A percentile compares a stretch with the other conserved stretches of the same genome.
phyloP scores from a whole-genome alignment of 139 green algal genomes.

The Picochlorum sp. region DNA sequence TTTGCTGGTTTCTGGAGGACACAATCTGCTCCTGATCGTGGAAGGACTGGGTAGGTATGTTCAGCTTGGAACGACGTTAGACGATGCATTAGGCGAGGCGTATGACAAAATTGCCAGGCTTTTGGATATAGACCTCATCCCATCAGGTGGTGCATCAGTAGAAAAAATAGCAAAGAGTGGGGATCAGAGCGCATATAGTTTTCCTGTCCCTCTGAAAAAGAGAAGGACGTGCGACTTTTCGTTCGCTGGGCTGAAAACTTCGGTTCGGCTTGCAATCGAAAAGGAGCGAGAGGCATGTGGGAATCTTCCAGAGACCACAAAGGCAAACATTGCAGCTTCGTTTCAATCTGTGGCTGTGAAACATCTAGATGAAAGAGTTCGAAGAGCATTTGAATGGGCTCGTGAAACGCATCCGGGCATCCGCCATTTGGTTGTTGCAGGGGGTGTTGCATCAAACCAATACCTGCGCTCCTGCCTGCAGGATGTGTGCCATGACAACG shows the following conservation, averaged over 20 bases:
- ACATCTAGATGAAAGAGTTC: slow-evolving; percentile 72
- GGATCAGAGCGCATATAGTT: slow-evolving; percentile 46
- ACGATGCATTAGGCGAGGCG: slow-evolving; percentile 65
- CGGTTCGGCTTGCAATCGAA: slow-evolving; percentile 57
- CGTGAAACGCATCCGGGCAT: slow-evolving; percentile 36
- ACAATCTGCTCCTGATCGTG: slow-evolving; percentile 91
- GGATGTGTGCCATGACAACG: slow-evolving; percentile 37
- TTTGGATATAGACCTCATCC: slow-evolving; percentile 70
- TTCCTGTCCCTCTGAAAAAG: slow-evolving; percentile 67
- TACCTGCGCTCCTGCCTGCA: slow-evolving; percentile 50
- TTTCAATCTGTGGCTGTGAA: slow-evolving; percentile 83
- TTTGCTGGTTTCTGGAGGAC: slow-evolving; percentile 84
- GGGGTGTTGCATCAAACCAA: slow-evolving; percentile 86
- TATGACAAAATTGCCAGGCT: slow-evolving; percentile 91
- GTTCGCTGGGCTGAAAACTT: slow-evolving; percentile 94
- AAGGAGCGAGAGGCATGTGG: slow-evolving; percentile 6
- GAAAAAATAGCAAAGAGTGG: slow-evolving; percentile 62
- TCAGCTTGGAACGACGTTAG: slow-evolving; percentile 82
- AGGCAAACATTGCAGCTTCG: slow-evolving; percentile 83
- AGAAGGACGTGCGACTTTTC: slow-evolving; percentile 85
- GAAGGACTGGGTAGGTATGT: slow-evolving; percentile 80
- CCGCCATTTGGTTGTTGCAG: slow-evolving; percentile 77
- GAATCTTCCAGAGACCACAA: slow-evolving; percentile 23
- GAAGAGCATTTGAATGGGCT: slow-evolving; percentile 50
- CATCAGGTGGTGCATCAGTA: slow-evolving; percentile 72